A percentile compares a stretch with the other conserved stretches of the same genome.
These are phyloP conservation scores for Tetradesmus obliquus DNA, from an alignment of 139 green algal species.

Conservation along the genomic window DNA sequence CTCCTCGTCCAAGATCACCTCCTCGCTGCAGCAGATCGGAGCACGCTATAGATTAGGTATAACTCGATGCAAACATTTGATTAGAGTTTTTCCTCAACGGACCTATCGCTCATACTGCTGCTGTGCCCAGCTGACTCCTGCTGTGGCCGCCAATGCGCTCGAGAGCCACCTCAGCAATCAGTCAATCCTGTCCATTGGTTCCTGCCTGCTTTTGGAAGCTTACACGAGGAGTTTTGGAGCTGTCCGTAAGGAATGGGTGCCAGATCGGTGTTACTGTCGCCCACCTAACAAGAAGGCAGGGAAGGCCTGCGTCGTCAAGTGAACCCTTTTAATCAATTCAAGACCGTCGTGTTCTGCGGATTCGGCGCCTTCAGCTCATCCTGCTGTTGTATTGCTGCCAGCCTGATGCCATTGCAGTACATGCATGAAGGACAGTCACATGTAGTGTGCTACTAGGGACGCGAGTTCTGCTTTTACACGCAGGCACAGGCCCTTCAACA, in stretches of 20 bases:
- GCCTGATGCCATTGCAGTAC: background rate
- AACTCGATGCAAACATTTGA: background rate
- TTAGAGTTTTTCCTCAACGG: background rate
- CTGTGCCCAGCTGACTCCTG: slow-evolving; percentile 13
- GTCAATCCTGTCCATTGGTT: background rate
- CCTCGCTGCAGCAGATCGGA: slow-evolving; percentile 35
- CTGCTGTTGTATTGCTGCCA: background rate
- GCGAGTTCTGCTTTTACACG: background rate
- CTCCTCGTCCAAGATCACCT: slow-evolving; percentile 32
- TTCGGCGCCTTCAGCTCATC: background rate
- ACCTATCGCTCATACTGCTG: background rate
- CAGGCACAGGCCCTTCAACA: background rate
- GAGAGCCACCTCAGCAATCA: background rate
- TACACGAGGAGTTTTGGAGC: background rate
- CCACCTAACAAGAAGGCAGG: background rate
- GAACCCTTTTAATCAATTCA: no score
- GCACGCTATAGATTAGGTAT: background rate
- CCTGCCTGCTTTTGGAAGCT: background rate
- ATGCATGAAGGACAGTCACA: no score
- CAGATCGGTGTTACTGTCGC: background rate
- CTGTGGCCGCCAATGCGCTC: background rate
- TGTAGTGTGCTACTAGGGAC: background rate
- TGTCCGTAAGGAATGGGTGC: background rate
- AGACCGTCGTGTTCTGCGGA: no score
- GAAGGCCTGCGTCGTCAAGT: background rate